Evolutionary conservation across 139 green algal species (phyloP).

Genomic region (Yamagishiella unicocca): DNA sequence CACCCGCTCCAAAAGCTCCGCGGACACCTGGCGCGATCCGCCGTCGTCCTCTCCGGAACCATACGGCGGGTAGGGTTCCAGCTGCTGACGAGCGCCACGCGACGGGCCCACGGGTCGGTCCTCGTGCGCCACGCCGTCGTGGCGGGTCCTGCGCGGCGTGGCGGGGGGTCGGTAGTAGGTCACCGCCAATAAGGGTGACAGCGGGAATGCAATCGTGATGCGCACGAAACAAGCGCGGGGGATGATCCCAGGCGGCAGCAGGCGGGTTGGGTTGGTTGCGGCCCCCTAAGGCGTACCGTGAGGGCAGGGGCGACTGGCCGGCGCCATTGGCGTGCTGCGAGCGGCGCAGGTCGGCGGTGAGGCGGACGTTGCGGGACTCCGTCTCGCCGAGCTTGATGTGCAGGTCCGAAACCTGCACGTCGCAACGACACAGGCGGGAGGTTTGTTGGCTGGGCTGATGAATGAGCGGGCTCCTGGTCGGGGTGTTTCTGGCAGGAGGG

Average conservation of each 20-base stretch:
- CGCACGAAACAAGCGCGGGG: too few relatives aligned
- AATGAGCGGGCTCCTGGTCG: too few relatives aligned
- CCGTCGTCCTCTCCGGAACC: background rate
- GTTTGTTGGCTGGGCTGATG: too few relatives aligned
- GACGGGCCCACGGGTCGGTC: slow-evolving; percentile 25
- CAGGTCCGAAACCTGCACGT: slow-evolving; percentile 61
- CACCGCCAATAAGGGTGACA: too few relatives aligned
- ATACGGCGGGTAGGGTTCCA: background rate
- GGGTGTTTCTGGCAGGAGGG: too few relatives aligned
- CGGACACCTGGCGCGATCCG: background rate
- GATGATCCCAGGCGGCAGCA: too few relatives aligned
- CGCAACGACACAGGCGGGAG: too few relatives aligned
- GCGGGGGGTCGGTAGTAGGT: too few relatives aligned
- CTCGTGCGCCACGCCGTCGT: slow-evolving; percentile 1
- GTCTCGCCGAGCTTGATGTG: slow-evolving; percentile 59
- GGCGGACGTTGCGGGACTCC: slow-evolving; percentile 37
- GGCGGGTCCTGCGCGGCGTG: background rate
- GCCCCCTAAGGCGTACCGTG: too few relatives aligned
- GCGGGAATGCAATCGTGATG: too few relatives aligned
- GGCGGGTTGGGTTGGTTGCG: too few relatives aligned
- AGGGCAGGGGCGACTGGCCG: slow-evolving; percentile 5
- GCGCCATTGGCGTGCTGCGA: background rate
- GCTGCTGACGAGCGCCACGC: background rate
- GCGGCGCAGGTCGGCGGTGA: slow-evolving; percentile 32
- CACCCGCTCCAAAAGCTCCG: slow-evolving; percentile 43